Conservation (phyloP, 176 grass and related monocot genomes). For the Calamus simplicifolius region DNA sequence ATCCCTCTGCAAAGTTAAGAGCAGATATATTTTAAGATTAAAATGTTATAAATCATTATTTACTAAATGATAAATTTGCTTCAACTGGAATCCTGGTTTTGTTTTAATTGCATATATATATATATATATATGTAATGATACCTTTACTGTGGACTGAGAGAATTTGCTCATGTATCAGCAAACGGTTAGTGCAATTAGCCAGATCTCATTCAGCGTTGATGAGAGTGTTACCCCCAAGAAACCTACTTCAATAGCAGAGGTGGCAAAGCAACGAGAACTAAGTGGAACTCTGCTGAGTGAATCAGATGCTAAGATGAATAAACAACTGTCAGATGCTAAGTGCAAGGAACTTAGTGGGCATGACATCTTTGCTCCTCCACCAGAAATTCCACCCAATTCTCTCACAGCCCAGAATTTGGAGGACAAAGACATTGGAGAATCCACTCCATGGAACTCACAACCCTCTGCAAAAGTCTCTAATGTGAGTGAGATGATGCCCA, state of each 20-base stretch:
- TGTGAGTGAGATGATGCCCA: constrained; percentile 36
- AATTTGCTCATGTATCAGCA: constrained; percentile 42
- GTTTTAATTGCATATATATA: neutral
- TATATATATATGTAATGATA: constrained; percentile 7
- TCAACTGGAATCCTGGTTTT: neutral
- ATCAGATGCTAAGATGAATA: constrained; percentile 53
- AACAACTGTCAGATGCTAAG: constrained; percentile 81
- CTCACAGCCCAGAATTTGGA: constrained; percentile 70
- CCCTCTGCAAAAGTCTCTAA: constrained; percentile 84
- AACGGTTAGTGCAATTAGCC: constrained; percentile 70
- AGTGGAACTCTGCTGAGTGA: constrained; percentile 64
- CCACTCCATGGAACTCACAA: constrained; percentile 50
- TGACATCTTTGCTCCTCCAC: constrained; percentile 83
- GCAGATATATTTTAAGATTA: too few relatives aligned
- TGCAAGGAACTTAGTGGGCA: constrained; percentile 74
- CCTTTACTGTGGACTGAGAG: neutral
- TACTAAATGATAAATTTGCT: too few relatives aligned
- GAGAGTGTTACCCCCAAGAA: constrained; percentile 86
- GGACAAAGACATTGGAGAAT: constrained; percentile 59
- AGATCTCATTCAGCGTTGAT: constrained; percentile 78
- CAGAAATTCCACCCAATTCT: constrained; percentile 46
- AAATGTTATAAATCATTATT: too few relatives aligned
- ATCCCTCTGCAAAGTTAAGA: too few relatives aligned
- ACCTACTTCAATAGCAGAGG: constrained; percentile 62
- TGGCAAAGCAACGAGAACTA: constrained; percentile 87